These are phyloP conservation scores for Dalbergia oliveri DNA, from an alignment of 306 rosid genomes.

Conservation along the genomic window DNA sequence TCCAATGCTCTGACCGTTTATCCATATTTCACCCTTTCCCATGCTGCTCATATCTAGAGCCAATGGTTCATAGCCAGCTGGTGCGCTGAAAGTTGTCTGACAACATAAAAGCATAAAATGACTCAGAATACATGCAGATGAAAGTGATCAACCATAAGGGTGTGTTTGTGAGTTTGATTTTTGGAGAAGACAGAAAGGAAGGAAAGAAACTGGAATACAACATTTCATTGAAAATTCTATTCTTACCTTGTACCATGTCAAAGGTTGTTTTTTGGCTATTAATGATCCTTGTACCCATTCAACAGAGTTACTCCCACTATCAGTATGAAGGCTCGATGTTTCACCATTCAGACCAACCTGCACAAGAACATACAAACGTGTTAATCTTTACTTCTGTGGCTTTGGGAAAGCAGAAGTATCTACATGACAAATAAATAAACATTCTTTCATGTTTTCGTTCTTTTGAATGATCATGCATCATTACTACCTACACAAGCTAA, in stretches of 20 bases:
- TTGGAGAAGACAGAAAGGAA: too few relatives aligned
- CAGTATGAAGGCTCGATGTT: slow-evolving; percentile 60
- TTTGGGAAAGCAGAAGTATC: background rate
- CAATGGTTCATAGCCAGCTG: slow-evolving; percentile 78
- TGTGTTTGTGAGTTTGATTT: too few relatives aligned
- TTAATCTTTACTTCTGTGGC: slow-evolving; percentile 5
- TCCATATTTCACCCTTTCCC: slow-evolving; percentile 93
- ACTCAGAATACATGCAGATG: slow-evolving; percentile 16
- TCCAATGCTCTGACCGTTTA: slow-evolving; percentile 84
- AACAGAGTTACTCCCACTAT: slow-evolving; percentile 57
- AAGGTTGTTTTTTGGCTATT: slow-evolving; percentile 58
- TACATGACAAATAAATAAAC: background rate
- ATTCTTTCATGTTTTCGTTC: background rate
- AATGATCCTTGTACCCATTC: slow-evolving; percentile 64
- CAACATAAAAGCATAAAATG: slow-evolving; percentile 35
- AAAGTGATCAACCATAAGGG: slow-evolving; percentile 4
- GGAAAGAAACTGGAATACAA: background rate
- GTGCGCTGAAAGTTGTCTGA: slow-evolving; percentile 69
- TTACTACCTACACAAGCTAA: background rate
- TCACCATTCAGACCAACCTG: slow-evolving; percentile 95
- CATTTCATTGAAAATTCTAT: background rate
- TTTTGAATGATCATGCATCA: slow-evolving; percentile 1
- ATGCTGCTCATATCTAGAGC: slow-evolving; percentile 84
- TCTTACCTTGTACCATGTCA: slow-evolving; percentile 97
- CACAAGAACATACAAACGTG: slow-evolving; percentile 41